These are phyloP conservation scores for Aspergillus fumigatus DNA, from an alignment of 2,329 filamentous ascomycete genomes.

Conservation along the genomic window DNA sequence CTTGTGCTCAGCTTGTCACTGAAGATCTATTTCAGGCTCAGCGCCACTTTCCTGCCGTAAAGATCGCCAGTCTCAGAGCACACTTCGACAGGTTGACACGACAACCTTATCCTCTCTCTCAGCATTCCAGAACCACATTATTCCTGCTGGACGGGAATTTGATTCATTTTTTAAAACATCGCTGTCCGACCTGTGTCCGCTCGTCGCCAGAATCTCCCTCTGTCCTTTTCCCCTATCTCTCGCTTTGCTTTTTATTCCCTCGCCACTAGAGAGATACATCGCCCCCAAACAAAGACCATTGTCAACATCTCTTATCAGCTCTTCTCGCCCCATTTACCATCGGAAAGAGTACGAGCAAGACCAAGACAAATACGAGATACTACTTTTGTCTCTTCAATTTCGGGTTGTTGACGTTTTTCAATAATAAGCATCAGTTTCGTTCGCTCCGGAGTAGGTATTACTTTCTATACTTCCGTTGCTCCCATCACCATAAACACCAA, in stretches of 20 bases:
- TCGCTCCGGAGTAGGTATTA: background rate
- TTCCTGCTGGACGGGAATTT: constrained; percentile 28
- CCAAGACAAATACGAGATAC: background rate
- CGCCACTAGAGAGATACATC: background rate
- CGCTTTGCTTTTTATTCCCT: background rate
- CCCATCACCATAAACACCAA: constrained; percentile 2
- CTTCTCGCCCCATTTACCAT: background rate
- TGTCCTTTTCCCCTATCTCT: constrained; percentile 2
- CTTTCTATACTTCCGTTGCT: background rate
- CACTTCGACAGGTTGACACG: constrained; percentile 28
- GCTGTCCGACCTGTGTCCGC: background rate
- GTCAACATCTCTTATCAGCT: background rate
- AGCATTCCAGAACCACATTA: constrained; percentile 25
- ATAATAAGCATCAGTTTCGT: background rate
- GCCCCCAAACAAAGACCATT: background rate
- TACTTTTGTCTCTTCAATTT: background rate
- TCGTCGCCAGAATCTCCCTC: background rate
- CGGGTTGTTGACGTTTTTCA: background rate
- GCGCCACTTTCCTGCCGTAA: constrained; percentile 4
- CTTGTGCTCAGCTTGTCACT: constrained; percentile 16
- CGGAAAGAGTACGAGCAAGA: background rate
- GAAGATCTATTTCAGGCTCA: background rate
- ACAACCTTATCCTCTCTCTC: constrained; percentile 29
- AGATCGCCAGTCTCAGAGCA: background rate
- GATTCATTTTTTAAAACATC: constrained; percentile 1